Percentiles rank a stretch among this genome's conserved stretches.
Conservation (phyloP, 2,329 filamentous ascomycete species). For the Pochonia chlamydosporia region DNA sequence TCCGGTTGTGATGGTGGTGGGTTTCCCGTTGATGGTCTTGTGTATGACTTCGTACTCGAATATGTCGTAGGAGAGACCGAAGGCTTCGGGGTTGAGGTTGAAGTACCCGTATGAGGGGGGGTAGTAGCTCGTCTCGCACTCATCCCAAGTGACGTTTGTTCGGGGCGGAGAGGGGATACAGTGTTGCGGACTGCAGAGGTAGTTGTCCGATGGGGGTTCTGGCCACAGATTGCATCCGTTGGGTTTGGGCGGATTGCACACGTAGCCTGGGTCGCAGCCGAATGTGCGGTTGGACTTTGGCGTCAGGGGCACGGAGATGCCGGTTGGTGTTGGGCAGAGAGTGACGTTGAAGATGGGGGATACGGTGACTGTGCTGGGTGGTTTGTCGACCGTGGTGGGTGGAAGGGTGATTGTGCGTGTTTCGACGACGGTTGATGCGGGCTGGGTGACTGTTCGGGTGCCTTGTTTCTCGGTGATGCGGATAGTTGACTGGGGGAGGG, state of each 20-base stretch:
- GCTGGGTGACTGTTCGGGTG: constrained; percentile 25
- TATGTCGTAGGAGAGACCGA: constrained; percentile 58
- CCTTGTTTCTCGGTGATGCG: constrained; percentile 13
- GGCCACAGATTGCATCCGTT: constrained; percentile 45
- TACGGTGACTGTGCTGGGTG: constrained; percentile 21
- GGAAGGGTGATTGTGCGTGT: constrained; percentile 23
- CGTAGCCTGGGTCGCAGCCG: constrained; percentile 46
- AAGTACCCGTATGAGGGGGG: constrained; percentile 51
- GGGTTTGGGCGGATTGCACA: constrained; percentile 48
- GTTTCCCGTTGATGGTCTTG: constrained; percentile 27
- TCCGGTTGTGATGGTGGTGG: constrained; percentile 45
- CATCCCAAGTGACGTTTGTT: constrained; percentile 34
- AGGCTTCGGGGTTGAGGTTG: constrained; percentile 54
- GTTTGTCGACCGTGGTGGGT: constrained; percentile 20
- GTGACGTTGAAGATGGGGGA: constrained; percentile 25
- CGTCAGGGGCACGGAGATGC: constrained; percentile 24
- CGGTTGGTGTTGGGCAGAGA: constrained; percentile 40
- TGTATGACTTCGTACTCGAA: constrained; percentile 42
- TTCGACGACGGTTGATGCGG: constrained; percentile 23
- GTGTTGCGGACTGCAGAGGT: constrained; percentile 37
- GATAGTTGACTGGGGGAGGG: constrained; percentile 9
- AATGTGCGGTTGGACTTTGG: constrained; percentile 39
- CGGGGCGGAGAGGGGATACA: constrained; percentile 38
- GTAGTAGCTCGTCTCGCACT: constrained; percentile 43
- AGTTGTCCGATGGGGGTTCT: constrained; percentile 38